Base-by-base conservation (phyloP, 2,329 filamentous ascomycete species). In the Pseudophaeomoniella oleicola region DNA sequence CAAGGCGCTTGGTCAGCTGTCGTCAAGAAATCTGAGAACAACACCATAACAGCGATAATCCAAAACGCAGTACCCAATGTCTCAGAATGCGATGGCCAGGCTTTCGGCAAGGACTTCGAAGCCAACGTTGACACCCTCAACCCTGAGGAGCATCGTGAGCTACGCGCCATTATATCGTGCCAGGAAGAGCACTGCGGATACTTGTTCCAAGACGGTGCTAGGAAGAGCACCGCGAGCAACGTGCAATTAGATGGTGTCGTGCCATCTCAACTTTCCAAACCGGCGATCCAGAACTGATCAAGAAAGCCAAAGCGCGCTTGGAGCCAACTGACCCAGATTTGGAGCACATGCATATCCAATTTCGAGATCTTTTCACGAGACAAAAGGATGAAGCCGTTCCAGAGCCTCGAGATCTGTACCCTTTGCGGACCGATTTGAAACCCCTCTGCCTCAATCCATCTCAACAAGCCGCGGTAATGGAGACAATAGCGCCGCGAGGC, bases 401-500 rank as follows among this genome's bases (percentile, higher is more conserved):
- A 27, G 22, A 27, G 22, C 22, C 22, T n/a, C 6, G n/a, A n/a
- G 22, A 27, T 9, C 22, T 27, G 6, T 27, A n/a, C 9, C 6
- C 6, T 27, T 9, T 6, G 6, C 22, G n/a, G n/a, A n/a, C 22
- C 6, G 22, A 27, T 27, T n/a, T 27, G n/a, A n/a, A 6, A 9
- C 22, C 6, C 9, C 22, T 27, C 6, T 6, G 22, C n/a, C 22
- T 79, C n/a, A 78, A 79, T 37, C 63, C 70, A 36, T 75, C 71
- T 11, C 75, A 79, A 45, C 69, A 73, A 47, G 69, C 75, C 42
- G 74, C 74, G 1, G 69, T 79, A 41, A 62, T 73, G n/a, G 96
- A 96, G 52, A 86, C 87, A 0, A 62, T 98, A 37, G 80, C 78
- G 4, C 81, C 82, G 1, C 69, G 69, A 36, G 86, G 94, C 49